Evolutionary conservation across 2,329 filamentous ascomycete species (phyloP).

Genomic region (Cladosporium sp.): DNA sequence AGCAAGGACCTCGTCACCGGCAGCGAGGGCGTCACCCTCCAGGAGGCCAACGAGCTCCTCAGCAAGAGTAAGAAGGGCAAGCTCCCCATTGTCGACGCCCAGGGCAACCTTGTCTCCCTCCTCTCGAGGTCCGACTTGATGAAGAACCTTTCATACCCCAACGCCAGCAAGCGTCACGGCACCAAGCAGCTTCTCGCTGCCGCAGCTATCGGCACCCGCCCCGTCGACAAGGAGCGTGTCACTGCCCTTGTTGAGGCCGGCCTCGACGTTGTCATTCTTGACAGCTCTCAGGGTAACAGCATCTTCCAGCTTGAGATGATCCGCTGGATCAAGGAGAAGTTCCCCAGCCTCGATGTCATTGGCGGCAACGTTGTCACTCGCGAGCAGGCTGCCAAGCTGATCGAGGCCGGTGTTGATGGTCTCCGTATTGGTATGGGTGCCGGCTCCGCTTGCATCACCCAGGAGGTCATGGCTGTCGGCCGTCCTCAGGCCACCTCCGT

Average conservation of each 20-base stretch:
- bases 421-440: constrained; percentile 98
- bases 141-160: constrained; percentile 97
- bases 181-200: constrained; percentile 98
- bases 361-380: constrained; percentile 98
- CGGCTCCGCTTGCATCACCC: constrained; percentile 96
- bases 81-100: constrained; percentile 52
- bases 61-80: constrained; percentile 93
- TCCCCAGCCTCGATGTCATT: constrained; percentile 87
- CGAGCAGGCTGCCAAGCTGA: constrained; percentile 89
- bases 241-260: constrained; percentile 89
- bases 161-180: constrained; percentile 92
- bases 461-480: constrained; percentile 99
- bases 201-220: constrained; percentile 91
- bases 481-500: constrained; percentile 93
- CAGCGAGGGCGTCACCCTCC: constrained; percentile 74
- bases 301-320: constrained; percentile 99
- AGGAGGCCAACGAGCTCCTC: constrained; percentile 89
- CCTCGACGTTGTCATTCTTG: constrained; percentile 90
- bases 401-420: constrained; percentile 92
- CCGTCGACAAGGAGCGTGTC: constrained; percentile 85
- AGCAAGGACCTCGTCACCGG: constrained; percentile 92
- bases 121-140: constrained; percentile 93
- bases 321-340: constrained; percentile 88
- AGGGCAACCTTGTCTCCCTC: constrained; percentile 67
- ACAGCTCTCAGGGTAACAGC: constrained; percentile 96